Evolutionary conservation across 805 yeast species (phyloP), one percentile per base, ranked within the genome.

Genomic region (Schizosaccharomyces japonicus): DNA sequence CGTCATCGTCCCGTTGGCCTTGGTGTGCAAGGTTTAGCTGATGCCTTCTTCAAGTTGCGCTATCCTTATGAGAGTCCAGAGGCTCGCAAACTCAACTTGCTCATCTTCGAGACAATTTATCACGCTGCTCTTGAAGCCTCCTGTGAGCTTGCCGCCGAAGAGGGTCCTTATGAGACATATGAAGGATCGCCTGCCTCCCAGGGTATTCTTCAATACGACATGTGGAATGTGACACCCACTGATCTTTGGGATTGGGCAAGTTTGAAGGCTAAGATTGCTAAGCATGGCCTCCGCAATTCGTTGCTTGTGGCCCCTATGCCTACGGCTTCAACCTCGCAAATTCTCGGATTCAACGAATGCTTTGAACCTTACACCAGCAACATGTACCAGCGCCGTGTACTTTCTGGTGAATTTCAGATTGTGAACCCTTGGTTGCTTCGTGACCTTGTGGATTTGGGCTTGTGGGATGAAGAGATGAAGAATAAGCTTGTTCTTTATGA

Each of bases 21-120:
- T 21, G 98, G 98, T 54, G 95, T 87, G n/a, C 95, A 87, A 63
- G 98, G 98, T 50, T 68, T 87, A 48, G 95, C 96, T 27, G 96
- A 87, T 62, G 69, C 78, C 1, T 87, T 83, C 62, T 72, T 82
- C 70, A 68, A 71, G 53, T 66, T 87, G 52, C 73, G 93, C 56
- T 57, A 82, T 50, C 90, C 95, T 39, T 87, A 85, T 60, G 95
- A 83, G 54, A 80, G 93, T 32, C 64, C 68, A 29, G 79, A 73
- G 56, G 95, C 96, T 13, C 73, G 72, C 59, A 63, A 65, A 50
- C 66, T 87, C 51, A 87, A 87, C 64, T 67, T 71, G 48, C 85
- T 81, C 63, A 83, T 87, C 50, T 87, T 85, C 62, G 96, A 87
- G 67, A 87, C 96, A 23, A 82, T 87, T 39, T 87, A 87, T 63